Conservation (phyloP, 306 rosid genomes). For the Castanopsis chinensis region DNA sequence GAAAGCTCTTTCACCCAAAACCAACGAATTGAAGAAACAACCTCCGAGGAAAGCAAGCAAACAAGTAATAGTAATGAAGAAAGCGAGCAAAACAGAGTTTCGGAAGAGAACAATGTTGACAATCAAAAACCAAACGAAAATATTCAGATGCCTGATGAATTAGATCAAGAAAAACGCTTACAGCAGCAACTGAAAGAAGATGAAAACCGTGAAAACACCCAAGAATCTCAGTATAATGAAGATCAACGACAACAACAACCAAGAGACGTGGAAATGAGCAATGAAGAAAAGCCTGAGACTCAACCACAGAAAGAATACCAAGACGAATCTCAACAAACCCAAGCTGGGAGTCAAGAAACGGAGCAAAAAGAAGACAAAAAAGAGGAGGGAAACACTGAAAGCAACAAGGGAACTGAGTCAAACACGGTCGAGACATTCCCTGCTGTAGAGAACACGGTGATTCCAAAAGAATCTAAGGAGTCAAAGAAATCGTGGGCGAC, state of each 20-base stretch:
- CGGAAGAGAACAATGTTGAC: slow-evolving; percentile 10
- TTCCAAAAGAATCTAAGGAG: slow-evolving; percentile 53
- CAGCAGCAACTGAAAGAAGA: slow-evolving; percentile 1
- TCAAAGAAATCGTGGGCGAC: slow-evolving; percentile 66
- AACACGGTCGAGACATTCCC: slow-evolving; percentile 27
- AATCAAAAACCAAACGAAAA: slow-evolving; percentile 17
- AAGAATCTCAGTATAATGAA: slow-evolving; percentile 14
- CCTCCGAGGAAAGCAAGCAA: slow-evolving; percentile 23
- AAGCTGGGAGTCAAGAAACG: slow-evolving; percentile 18
- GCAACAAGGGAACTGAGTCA: slow-evolving; percentile 6
- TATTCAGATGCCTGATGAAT: too few relatives aligned
- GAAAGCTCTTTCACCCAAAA: slow-evolving; percentile 41
- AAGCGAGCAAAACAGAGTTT: neutral
- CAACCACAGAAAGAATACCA: slow-evolving; percentile 14
- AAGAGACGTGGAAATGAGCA: slow-evolving; percentile 17
- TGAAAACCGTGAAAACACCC: slow-evolving; percentile 2
- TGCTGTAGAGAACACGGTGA: slow-evolving; percentile 30
- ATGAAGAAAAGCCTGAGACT: slow-evolving; percentile 37
- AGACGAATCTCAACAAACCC: neutral
- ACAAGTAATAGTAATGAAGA: slow-evolving; percentile 10
- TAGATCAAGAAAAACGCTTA: slow-evolving; percentile 5
- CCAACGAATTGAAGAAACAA: slow-evolving; percentile 25
- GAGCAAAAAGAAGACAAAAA: slow-evolving; percentile 7
- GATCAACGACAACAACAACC: slow-evolving; percentile 39
- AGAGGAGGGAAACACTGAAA: slow-evolving; percentile 17